Conservation (phyloP, 2,329 filamentous ascomycete species). For the Westerdykella aurantiaca region DNA sequence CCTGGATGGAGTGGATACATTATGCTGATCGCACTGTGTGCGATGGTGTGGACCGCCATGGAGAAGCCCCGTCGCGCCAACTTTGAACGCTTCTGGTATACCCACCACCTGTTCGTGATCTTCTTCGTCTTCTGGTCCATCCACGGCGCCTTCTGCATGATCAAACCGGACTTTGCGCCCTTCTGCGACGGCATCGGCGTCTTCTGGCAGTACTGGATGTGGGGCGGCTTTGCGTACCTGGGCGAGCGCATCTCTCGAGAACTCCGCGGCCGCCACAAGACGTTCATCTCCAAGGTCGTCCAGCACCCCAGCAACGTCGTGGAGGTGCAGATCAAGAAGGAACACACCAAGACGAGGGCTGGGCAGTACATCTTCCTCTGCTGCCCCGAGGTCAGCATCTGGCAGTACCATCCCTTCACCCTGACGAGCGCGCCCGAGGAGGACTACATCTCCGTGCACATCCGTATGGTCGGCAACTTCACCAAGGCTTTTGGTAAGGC, state of each 20-base stretch:
- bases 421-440: conserved; percentile 82
- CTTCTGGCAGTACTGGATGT: conserved; percentile 89
- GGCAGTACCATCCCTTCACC: conserved; percentile 86
- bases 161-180: conserved; percentile 73
- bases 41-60: conserved; percentile 70
- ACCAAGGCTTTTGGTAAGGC: conserved; percentile 63
- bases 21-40: conserved; percentile 72
- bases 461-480: conserved; percentile 78
- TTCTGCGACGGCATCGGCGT: conserved; percentile 73
- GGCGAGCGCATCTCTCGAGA: conserved; percentile 74
- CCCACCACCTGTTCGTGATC: conserved; percentile 78
- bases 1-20: conserved; percentile 83
- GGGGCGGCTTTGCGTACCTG: conserved; percentile 73
- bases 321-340: conserved; percentile 90
- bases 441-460: conserved; percentile 82
- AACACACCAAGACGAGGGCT: conserved; percentile 72
- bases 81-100: conserved; percentile 88
- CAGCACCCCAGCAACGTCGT: conserved; percentile 85
- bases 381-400: conserved; percentile 78
- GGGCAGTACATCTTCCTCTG: conserved; percentile 82
- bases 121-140: conserved; percentile 92
- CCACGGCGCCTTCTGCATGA: conserved; percentile 87
- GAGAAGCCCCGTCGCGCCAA: conserved; percentile 75
- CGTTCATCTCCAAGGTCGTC: conserved; percentile 81
- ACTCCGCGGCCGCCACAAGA: conserved; percentile 73